These are phyloP conservation scores for Amanita subjunquillea DNA, from an alignment of 768 basidiomycete genomes.

Conservation along the genomic window DNA sequence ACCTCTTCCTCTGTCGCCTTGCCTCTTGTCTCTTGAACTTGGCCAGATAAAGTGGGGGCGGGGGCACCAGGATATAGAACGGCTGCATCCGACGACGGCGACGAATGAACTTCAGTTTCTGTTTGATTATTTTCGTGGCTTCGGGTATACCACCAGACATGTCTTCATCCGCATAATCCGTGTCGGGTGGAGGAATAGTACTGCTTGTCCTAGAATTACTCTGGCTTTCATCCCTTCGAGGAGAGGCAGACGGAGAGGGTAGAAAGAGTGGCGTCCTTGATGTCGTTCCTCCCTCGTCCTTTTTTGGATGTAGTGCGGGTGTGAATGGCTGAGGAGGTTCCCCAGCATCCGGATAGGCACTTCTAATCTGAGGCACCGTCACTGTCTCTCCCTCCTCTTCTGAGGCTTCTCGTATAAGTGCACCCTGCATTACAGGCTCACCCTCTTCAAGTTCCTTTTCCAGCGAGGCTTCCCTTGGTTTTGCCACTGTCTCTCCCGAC, in stretches of 20 bases:
- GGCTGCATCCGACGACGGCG: not conserved
- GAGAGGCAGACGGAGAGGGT: constrained; percentile 4
- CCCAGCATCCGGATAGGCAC: not conserved
- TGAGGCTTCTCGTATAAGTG: not conserved
- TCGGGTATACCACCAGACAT: not conserved
- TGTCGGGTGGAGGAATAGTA: not conserved
- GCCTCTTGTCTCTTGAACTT: constrained; percentile 4
- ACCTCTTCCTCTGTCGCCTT: constrained; percentile 1
- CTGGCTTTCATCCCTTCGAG: not conserved
- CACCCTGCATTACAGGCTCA: not conserved
- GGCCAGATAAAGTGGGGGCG: constrained; percentile 1
- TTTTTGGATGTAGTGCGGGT: not conserved
- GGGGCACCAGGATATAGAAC: constrained; percentile 4
- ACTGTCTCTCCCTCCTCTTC: not conserved
- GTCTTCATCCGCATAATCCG: not conserved
- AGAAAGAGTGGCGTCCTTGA: constrained; percentile 3
- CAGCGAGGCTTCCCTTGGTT: not conserved
- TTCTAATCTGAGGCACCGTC: not conserved
- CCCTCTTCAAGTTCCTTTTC: constrained; percentile 1
- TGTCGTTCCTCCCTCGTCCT: not conserved
- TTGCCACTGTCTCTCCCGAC: not conserved
- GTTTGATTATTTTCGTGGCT: not conserved
- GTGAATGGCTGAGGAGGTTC: not conserved
- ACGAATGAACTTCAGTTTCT: not conserved
- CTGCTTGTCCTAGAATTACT: not conserved